These are phyloP conservation scores for Solanum habrochaites DNA, from an alignment of 257 asterid species.

Conservation along the genomic window DNA sequence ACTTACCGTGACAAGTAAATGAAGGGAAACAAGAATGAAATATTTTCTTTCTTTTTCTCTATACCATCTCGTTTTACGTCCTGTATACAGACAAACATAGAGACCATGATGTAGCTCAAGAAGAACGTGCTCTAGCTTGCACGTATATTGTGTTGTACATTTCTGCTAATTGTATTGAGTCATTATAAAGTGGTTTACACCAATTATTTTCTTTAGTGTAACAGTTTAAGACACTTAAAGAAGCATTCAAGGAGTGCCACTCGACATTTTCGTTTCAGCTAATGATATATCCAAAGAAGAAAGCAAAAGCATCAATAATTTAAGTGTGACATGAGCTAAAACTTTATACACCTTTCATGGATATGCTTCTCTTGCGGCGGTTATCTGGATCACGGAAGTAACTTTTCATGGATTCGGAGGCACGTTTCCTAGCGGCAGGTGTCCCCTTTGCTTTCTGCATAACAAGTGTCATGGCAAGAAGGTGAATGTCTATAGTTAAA, in stretches of 20 bases:
- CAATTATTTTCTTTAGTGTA: background rate
- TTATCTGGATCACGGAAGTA: constrained; percentile 79
- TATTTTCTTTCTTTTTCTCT: background rate
- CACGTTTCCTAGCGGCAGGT: constrained; percentile 68
- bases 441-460: constrained; percentile 70
- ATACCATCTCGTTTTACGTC: background rate
- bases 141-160: background rate
- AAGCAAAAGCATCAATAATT: background rate
- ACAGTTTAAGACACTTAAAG: background rate
- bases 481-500: background rate
- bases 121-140: background rate
- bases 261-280: background rate
- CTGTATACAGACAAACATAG: background rate
- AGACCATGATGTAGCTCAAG: background rate
- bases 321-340: background rate
- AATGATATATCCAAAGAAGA: background rate
- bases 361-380: constrained; percentile 74
- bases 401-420: constrained; percentile 79
- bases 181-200: background rate
- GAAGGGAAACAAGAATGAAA: background rate
- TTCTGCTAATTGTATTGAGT: background rate
- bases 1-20: background rate
- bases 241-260: background rate
- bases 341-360: constrained; percentile 61
- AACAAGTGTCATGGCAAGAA: background rate